phyloP scores from a whole-genome alignment of 768 basidiomycete species.

The Phanerochaete sordida region DNA sequence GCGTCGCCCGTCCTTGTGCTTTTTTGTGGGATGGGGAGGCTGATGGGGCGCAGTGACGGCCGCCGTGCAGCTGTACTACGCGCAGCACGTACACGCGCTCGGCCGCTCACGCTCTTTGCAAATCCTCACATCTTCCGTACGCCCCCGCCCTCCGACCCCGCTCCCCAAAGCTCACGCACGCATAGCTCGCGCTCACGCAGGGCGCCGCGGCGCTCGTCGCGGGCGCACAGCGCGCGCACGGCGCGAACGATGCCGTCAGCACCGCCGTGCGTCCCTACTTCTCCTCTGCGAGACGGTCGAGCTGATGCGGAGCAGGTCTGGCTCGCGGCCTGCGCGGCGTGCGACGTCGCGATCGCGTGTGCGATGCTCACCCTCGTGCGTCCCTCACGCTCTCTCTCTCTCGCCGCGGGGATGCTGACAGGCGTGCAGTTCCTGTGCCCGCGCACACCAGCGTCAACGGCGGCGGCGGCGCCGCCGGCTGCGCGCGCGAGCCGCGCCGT shows the following conservation, averaged over 20 bases:
- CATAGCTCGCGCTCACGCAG: conserved; percentile 2
- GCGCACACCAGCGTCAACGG: background rate
- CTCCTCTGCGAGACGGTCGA: background rate
- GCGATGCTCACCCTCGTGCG: conserved; percentile 17
- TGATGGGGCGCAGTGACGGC: background rate
- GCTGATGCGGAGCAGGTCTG: conserved; percentile 15
- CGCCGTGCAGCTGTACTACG: conserved; percentile 1
- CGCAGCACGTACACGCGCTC: background rate
- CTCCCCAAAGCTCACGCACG: too few relatives aligned
- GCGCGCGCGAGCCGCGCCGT: background rate
- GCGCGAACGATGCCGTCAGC: background rate
- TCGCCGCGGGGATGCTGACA: background rate
- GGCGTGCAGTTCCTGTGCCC: background rate
- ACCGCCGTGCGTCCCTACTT: background rate
- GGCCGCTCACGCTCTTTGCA: background rate
- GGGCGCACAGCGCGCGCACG: background rate
- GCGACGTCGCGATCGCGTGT: conserved; percentile 25
- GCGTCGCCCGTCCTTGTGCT: background rate
- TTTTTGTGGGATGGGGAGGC: background rate
- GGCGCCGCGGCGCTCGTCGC: background rate
- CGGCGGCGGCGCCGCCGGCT: background rate
- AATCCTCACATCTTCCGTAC: background rate
- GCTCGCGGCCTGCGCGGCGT: conserved; percentile 16
- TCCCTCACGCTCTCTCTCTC: background rate
- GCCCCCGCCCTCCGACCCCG: background rate